phyloP scores from a whole-genome alignment of 768 basidiomycete species.

The Tulasnella sp. region DNA sequence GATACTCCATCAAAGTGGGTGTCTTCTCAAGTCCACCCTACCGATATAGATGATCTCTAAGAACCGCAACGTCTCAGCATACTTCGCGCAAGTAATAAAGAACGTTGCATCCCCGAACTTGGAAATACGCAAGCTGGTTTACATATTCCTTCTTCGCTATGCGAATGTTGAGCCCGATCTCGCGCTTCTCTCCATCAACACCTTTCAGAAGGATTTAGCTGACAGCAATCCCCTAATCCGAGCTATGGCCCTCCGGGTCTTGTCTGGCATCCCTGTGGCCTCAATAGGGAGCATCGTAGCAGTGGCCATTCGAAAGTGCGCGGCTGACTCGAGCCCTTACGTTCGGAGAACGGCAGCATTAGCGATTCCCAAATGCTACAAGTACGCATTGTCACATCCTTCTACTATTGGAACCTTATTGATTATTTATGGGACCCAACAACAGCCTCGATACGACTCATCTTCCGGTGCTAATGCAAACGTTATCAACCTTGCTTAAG shows the following conservation, averaged over 20 bases:
- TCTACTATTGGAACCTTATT: background rate
- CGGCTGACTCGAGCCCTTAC: conserved; percentile 89
- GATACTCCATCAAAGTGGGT: conserved; percentile 15
- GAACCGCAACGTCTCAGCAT: conserved; percentile 85
- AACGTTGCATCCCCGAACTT: conserved; percentile 92
- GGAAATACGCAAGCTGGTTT: conserved; percentile 94
- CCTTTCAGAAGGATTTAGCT: conserved; percentile 94
- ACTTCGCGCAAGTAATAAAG: conserved; percentile 97
- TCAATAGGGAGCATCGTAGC: conserved; percentile 86
- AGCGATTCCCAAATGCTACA: conserved; percentile 83
- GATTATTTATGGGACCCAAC: conserved; percentile 34
- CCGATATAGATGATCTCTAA: conserved; percentile 80
- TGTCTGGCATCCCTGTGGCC: conserved; percentile 88
- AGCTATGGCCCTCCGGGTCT: conserved; percentile 91
- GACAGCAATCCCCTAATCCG: conserved; percentile 93
- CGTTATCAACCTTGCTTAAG: conserved; percentile 48
- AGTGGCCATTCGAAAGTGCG: conserved; percentile 89
- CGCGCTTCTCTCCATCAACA: conserved; percentile 94
- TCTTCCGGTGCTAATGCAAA: conserved; percentile 58
- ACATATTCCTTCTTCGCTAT: conserved; percentile 95
- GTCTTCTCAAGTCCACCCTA: background rate
- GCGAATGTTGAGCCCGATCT: conserved; percentile 94
- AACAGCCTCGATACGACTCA: conserved; percentile 74
- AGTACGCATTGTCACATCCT: conserved; percentile 50
- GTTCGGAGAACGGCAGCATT: conserved; percentile 92